Evolutionary conservation across 2,329 filamentous ascomycete genomes (phyloP), one percentile per base, ranked within the genome.

Genomic region (Botrytis porri): DNA sequence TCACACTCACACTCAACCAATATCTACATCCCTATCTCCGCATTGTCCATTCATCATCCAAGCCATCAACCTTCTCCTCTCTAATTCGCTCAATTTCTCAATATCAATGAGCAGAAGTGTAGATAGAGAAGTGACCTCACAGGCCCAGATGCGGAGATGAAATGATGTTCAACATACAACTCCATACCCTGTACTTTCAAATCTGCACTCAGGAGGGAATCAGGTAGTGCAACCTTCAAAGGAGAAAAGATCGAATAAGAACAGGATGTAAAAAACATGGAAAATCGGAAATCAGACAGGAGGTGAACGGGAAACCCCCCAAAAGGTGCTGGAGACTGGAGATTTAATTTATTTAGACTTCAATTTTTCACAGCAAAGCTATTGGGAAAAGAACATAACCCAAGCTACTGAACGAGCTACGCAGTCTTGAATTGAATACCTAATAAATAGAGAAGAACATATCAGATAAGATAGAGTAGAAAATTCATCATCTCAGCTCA

Each of bases 401-500:
- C 9, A n/a, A 10, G 4, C 48, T 5, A n/a, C 0, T 4, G 5
- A 51, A 25, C 22, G 10, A n/a, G 2, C 48, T 4, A n/a, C 2
- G 6, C 10, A 51, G n/a, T 51, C 0, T 25, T 0, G 25, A n/a
- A n/a, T n/a, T n/a, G n/a, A 12, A 6, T 14, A n/a, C 14, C 1
- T n/a, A 25, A 5, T 14, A 48, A 25, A 51, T n/a, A 12, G 22
- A 48, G 22, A 51, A 51, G 5, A 14, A n/a, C 0, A 14, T 51
- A 51, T 5, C 12, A 14, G 22, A 12, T 25, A n/a, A n/a, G 22
- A 51, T 14, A n/a, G 39, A 9, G 14, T 41, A 14, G 10, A 51
- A 51, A 25, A 12, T 2, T 5, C 10, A 51, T 51, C 48, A 25
- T 14, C 4, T n/a, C 22, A 51, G 14, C 45, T 4, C 1, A 48